Evolutionary conservation across 306 rosid genomes (phyloP).

Genomic region (Quercus bicolor): DNA sequence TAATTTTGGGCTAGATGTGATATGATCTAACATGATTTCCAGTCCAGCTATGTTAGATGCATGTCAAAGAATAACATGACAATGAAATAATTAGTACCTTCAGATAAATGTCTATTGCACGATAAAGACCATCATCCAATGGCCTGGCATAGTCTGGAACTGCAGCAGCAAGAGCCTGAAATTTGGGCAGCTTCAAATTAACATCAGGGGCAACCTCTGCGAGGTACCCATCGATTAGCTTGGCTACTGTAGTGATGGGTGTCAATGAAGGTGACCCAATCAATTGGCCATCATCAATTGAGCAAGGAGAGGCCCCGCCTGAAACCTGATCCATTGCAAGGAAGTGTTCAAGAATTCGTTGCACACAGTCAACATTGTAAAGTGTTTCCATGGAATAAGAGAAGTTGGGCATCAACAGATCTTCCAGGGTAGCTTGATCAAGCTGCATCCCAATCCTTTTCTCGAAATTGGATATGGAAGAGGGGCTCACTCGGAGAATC

Average conservation of each 20-base stretch:
- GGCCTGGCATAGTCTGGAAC: conserved; percentile 97
- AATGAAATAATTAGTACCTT: conserved; percentile 52
- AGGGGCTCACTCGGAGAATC: conserved; percentile 69
- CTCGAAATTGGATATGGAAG: conserved; percentile 78
- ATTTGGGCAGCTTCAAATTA: conserved; percentile 82
- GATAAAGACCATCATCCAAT: conserved; percentile 94
- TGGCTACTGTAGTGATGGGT: conserved; percentile 91
- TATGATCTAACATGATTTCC: background rate
- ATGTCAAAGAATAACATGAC: background rate
- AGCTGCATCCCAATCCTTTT: conserved; percentile 86
- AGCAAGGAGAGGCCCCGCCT: conserved; percentile 79
- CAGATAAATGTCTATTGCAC: conserved; percentile 87
- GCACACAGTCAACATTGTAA: conserved; percentile 91
- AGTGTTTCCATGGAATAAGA: conserved; percentile 95
- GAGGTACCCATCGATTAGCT: conserved; percentile 91
- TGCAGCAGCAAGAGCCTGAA: conserved; percentile 90
- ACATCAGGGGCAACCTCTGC: conserved; percentile 99
- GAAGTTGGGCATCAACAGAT: conserved; percentile 93
- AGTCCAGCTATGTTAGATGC: background rate
- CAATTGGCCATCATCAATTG: conserved; percentile 71
- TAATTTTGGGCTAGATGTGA: background rate
- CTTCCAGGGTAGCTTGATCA: conserved; percentile 92
- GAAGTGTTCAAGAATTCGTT: conserved; percentile 85
- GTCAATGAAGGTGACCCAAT: conserved; percentile 92
- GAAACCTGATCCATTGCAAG: conserved; percentile 72